Base-by-base conservation (phyloP, 2,329 filamentous ascomycete species). In the Leptographium flavum region DNA sequence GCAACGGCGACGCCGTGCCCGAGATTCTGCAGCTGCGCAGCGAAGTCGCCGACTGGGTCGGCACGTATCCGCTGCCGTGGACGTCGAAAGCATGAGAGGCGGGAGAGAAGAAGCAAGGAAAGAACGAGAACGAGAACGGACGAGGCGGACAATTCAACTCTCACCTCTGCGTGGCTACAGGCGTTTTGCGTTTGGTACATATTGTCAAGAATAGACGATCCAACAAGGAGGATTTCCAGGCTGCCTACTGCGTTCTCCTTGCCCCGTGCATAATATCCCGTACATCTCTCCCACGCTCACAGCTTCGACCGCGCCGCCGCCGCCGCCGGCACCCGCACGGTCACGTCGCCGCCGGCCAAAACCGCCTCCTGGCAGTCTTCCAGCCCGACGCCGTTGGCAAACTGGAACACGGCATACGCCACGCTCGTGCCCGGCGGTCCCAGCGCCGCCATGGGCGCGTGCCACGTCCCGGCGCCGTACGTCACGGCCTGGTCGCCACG, bases 361-460 rank as follows among this genome's bases (percentile, higher is more conserved):
- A 60, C 65, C 17, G 85, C 77, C 63, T 94, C 80, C 67, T 98
- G 87, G 56, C 87, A 94, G 63, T 98, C 92, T 64, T 96, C 90
- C 2, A 72, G 65, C 0, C 65, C 74, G 13, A 92, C 81, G 2
- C 84, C 87, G 61, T 93, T 96, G 30, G 80, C 79, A 65, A 84
- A 92, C 66, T 96, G 90, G 53, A 84, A 75, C 2, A 96, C 90
- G 5, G 94, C 75, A 61, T 95, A 96, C 58, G 92, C 86, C 40
- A 95, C 68, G 19, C 79, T 70, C 23, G 66, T 64, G 2, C 64
- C 69, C 2, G 55, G 46, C 3, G 58, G 51, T 0, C 88, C 88
- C 41, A 96, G 63, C 15, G 86, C 87, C 14, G 87, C 83, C 90
- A 98, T 96, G 1, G 92, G 92, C 49, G 90, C 87, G 67, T 98